Conservation (phyloP, 305 asterid species). For the Fraxinus xanthoxyloides region DNA sequence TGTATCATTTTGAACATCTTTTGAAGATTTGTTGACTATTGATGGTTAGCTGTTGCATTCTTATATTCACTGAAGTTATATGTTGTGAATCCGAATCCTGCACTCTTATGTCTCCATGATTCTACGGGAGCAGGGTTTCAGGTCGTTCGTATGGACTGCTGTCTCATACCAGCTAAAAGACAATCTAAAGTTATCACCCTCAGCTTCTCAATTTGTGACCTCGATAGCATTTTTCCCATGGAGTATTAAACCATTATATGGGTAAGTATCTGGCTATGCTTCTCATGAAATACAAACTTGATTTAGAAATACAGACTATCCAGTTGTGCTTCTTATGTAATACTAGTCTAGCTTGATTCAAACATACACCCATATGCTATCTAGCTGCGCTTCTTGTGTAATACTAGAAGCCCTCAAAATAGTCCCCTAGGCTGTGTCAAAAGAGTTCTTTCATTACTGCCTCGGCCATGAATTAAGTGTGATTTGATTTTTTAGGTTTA, state of each 20-base stretch:
- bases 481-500: not conserved
- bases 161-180: slow-evolving; percentile 94
- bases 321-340: not conserved
- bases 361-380: not conserved
- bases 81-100: slow-evolving; percentile 17
- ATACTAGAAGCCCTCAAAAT: not conserved
- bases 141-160: slow-evolving; percentile 97
- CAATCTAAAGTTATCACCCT: slow-evolving; percentile 76
- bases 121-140: slow-evolving; percentile 74
- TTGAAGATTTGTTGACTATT: slow-evolving; percentile 4
- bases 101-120: slow-evolving; percentile 16
- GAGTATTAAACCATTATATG: slow-evolving; percentile 90
- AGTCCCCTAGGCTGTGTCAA: not conserved
- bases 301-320: not conserved
- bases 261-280: slow-evolving; percentile 44
- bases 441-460: slow-evolving; percentile 8
- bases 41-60: slow-evolving; percentile 1
- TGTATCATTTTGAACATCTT: slow-evolving; percentile 6
- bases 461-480: not conserved
- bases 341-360: not conserved
- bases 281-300: not conserved
- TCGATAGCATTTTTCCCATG: slow-evolving; percentile 87
- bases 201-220: slow-evolving; percentile 89
- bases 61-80: slow-evolving; percentile 11
- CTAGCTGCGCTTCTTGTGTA: not conserved